Evolutionary conservation across 768 basidiomycete genomes (phyloP).

Genomic region (Holtermannia corniformis): DNA sequence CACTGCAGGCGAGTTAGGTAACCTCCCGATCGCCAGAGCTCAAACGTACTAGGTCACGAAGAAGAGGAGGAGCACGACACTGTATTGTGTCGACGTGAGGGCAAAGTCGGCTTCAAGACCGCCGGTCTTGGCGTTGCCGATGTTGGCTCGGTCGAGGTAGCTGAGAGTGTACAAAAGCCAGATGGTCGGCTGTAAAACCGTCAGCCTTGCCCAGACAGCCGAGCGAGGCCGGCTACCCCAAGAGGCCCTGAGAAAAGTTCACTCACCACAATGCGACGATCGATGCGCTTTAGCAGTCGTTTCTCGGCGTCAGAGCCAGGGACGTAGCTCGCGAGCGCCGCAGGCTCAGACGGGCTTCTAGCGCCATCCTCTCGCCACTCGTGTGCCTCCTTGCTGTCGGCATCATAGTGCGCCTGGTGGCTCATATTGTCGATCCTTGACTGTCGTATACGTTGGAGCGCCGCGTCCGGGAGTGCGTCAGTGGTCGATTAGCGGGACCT

Average conservation of each 20-base stretch:
- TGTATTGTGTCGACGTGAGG: slow-evolving; percentile 37
- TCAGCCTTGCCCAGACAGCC: neutral
- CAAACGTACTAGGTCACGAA: slow-evolving; percentile 10
- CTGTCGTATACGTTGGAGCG: no score
- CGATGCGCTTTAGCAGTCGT: slow-evolving; percentile 27
- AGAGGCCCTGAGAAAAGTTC: neutral
- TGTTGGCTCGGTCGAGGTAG: slow-evolving; percentile 37
- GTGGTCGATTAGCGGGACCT: no score
- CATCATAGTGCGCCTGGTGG: neutral
- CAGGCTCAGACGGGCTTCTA: slow-evolving; percentile 8
- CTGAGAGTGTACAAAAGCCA: slow-evolving; percentile 29
- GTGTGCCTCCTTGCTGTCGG: slow-evolving; percentile 12
- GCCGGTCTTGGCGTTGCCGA: slow-evolving; percentile 40
- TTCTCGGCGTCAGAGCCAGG: slow-evolving; percentile 29
- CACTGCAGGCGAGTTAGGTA: slow-evolving; percentile 24
- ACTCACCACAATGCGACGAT: slow-evolving; percentile 25
- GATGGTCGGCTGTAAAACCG: slow-evolving; percentile 16
- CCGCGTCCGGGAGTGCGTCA: no score
- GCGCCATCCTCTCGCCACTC: slow-evolving; percentile 22
- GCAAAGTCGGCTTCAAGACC: slow-evolving; percentile 35
- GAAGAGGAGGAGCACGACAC: slow-evolving; percentile 32
- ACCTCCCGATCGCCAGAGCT: neutral
- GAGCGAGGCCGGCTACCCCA: neutral
- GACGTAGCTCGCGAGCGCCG: slow-evolving; percentile 22
- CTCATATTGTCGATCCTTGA: no score